These are phyloP conservation scores for Bonia amplexicaulis DNA, from an alignment of 176 grass and related monocot species.

Conservation along the genomic window DNA sequence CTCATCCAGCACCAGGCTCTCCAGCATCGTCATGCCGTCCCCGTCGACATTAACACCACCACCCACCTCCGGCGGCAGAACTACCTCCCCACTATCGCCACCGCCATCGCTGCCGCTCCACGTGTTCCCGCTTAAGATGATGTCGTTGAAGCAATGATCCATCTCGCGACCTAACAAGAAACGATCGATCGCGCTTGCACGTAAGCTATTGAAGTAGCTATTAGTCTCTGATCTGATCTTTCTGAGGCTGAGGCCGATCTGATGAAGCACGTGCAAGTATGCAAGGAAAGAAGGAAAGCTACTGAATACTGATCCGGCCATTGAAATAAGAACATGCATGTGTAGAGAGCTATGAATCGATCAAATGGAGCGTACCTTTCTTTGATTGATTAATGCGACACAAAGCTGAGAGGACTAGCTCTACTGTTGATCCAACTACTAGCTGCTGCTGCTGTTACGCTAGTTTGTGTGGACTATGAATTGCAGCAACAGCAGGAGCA, in stretches of 20 bases:
- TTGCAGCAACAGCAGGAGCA: conserved; percentile 22
- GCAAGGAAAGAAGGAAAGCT: background rate
- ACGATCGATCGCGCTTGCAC: background rate
- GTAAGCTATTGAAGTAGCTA: background rate
- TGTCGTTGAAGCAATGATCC: conserved; percentile 52
- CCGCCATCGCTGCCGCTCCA: conserved; percentile 4
- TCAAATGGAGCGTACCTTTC: background rate
- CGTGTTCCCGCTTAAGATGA: conserved; percentile 40
- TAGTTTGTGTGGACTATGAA: background rate
- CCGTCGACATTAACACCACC: background rate
- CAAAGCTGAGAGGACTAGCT: background rate
- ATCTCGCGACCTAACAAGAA: conserved; percentile 33
- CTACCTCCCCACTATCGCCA: background rate
- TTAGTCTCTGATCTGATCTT: background rate
- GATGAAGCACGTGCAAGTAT: background rate
- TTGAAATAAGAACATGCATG: background rate
- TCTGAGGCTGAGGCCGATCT: background rate
- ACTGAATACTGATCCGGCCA: background rate
- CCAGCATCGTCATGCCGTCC: conserved; percentile 38
- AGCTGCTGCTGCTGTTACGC: background rate
- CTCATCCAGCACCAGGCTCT: conserved; percentile 53
- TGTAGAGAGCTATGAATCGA: background rate
- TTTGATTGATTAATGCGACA: background rate
- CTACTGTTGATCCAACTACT: background rate
- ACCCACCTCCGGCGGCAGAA: conserved; percentile 3